Evolutionary conservation across 2,329 filamentous ascomycete genomes (phyloP).

Genomic region (Nothopassalora personata): DNA sequence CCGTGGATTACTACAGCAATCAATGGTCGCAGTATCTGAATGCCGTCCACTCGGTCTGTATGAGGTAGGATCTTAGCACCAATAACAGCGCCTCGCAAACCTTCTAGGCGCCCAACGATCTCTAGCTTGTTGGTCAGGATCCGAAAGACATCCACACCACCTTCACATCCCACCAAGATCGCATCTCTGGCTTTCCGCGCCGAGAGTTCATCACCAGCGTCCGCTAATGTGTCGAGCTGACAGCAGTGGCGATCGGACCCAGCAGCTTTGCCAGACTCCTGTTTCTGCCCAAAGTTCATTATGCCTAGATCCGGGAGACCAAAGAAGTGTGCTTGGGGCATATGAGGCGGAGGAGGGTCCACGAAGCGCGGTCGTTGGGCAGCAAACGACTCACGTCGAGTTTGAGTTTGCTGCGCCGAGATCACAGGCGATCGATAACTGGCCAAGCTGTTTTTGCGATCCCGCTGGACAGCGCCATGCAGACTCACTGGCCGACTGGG

Average conservation of each 20-base stretch:
- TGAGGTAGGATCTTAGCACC: constrained; percentile 78
- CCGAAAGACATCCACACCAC: constrained; percentile 68
- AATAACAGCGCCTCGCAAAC: constrained; percentile 72
- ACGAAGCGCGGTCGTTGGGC: constrained; percentile 19
- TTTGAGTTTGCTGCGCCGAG: constrained; percentile 5
- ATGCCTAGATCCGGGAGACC: constrained; percentile 30
- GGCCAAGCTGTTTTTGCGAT: constrained; percentile 11
- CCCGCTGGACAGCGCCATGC: constrained; percentile 5
- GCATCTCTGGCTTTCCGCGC: constrained; percentile 53
- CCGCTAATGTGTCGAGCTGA: constrained; percentile 66
- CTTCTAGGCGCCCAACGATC: constrained; percentile 64
- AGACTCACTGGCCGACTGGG: constrained; percentile 13
- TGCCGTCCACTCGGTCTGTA: constrained; percentile 48
- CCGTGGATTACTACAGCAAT: constrained; percentile 78
- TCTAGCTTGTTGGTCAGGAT: constrained; percentile 68
- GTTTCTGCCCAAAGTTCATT: constrained; percentile 19
- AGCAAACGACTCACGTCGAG: constrained; percentile 21
- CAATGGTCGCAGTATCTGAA: constrained; percentile 60
- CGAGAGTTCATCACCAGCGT: constrained; percentile 43
- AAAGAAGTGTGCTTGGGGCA: constrained; percentile 34
- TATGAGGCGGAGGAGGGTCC: constrained; percentile 32
- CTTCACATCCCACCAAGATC: constrained; percentile 72
- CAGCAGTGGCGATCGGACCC: constrained; percentile 65
- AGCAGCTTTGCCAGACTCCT: constrained; percentile 32
- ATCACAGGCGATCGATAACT: constrained; percentile 4